Evolutionary conservation across 129 eudicot genomes (phyloP), one percentile per base, ranked within the genome.

Genomic region (Helianthus tuberosus): DNA sequence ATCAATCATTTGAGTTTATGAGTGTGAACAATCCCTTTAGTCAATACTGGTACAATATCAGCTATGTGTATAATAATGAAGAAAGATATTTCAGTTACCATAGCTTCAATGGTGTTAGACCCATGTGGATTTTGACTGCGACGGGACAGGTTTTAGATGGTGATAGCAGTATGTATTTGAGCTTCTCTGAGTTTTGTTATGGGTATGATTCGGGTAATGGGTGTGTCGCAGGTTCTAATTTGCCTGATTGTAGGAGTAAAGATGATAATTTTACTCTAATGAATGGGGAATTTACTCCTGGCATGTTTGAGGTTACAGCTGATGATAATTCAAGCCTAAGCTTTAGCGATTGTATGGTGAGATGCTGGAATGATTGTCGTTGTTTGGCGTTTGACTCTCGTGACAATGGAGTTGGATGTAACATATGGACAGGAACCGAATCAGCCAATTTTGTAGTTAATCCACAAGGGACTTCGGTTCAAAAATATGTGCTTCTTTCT

Each of bases 301-400:
- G 6, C 4, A 14, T 2, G 15, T 70, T 16, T 36, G 52, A n/a
- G 6, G 43, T 14, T 2, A 14, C 49, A 32, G 7, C 1, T 35
- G 78, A 72, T 38, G 48, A 17, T 36, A 77, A 61, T 69, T 69
- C 77, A 46, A 77, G 66, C 81, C 39, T 75, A 16, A 77, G 74
- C 62, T 3, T 66, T 27, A 77, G 89, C 64, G 89, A 88, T 64
- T 85, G 93, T 69, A 79, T 66, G 79, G 82, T 68, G 35, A 77
- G 12, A 7, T 88, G 93, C 49, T 88, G 86, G 93, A 69, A 84
- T 16, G 76, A 88, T 48, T 88, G 89, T 43, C 15, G 64, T 3
- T 88, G 93, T 71, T 49, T 74, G 68, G 93, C 74, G 63, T 88
- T 48, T 55, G 17, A 1, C 11, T 38, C 32, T 32, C 16, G 25